These are phyloP conservation scores for Eimeria acervulina DNA, from an alignment of 169 alveolate genomes.

Conservation along the genomic window DNA sequence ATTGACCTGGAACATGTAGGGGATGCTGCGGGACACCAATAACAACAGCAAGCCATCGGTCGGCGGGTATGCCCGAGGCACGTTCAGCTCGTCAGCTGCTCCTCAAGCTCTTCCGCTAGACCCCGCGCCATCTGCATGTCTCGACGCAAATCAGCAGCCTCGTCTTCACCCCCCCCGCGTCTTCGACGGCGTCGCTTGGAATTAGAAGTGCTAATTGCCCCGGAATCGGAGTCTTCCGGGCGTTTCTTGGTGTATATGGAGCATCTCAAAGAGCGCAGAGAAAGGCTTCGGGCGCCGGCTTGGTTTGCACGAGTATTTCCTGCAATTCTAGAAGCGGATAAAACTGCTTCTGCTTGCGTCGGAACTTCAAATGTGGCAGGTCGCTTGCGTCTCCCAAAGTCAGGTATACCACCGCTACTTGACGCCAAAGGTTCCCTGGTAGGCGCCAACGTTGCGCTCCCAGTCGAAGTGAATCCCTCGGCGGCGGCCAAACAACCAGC, in stretches of 20 bases:
- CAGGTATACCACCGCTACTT: background rate
- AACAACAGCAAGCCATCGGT: background rate
- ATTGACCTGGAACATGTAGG: background rate
- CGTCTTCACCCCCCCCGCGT: background rate
- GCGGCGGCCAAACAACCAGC: slow-evolving; percentile 29
- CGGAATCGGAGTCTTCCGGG: background rate
- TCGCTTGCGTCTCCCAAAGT: background rate
- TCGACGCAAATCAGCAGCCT: background rate
- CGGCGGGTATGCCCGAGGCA: background rate
- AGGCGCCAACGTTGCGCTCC: background rate
- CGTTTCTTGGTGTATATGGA: slow-evolving; percentile 53
- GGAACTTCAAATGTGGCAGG: background rate
- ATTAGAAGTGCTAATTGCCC: background rate
- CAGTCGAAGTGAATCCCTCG: background rate
- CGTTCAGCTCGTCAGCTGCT: slow-evolving; percentile 68
- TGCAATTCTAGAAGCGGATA: background rate
- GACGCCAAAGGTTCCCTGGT: background rate
- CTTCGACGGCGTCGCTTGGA: slow-evolving; percentile 60
- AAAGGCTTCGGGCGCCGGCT: background rate
- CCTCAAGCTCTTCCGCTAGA: slow-evolving; percentile 76
- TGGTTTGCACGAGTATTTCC: background rate
- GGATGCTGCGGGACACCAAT: background rate
- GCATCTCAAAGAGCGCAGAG: slow-evolving; percentile 42
- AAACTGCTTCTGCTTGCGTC: background rate
- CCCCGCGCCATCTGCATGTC: slow-evolving; percentile 66